These are phyloP conservation scores for Trichoderma harzianum DNA, from an alignment of 2,329 filamentous ascomycete genomes.

Conservation along the genomic window DNA sequence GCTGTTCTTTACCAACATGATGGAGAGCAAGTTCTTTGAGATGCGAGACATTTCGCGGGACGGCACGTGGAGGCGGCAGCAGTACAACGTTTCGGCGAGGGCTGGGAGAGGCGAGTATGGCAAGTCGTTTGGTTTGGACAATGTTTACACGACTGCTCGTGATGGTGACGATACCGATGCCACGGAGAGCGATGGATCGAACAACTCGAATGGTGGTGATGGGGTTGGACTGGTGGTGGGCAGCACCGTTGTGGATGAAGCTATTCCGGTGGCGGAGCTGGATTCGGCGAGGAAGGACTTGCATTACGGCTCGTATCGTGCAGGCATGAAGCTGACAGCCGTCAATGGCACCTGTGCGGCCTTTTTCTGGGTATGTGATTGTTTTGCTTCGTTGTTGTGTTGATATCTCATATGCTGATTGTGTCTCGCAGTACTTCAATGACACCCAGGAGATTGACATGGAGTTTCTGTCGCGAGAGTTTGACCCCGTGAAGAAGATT, in stretches of 20 bases:
- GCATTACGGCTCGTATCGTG: slow-evolving; percentile 67
- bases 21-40: slow-evolving; percentile 70
- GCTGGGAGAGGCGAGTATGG: slow-evolving; percentile 61
- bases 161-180: slow-evolving; percentile 38
- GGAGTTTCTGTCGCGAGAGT: slow-evolving; percentile 70
- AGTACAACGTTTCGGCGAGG: slow-evolving; percentile 61
- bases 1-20: slow-evolving; percentile 62
- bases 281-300: slow-evolving; percentile 59
- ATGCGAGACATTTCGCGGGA: slow-evolving; percentile 46
- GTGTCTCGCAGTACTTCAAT: slow-evolving; percentile 62
- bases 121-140: slow-evolving; percentile 55
- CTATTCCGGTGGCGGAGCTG: slow-evolving; percentile 62
- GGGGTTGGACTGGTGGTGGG: slow-evolving; percentile 54
- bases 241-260: slow-evolving; percentile 42
- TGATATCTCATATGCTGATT: neutral
- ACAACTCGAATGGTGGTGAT: neutral
- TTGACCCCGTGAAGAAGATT: slow-evolving; percentile 45
- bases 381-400: neutral
- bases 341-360: slow-evolving; percentile 68
- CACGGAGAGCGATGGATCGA: neutral
- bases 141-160: slow-evolving; percentile 42
- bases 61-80: slow-evolving; percentile 63
- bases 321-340: slow-evolving; percentile 61
- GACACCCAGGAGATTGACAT: slow-evolving; percentile 79
- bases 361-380: slow-evolving; percentile 67